Base-by-base conservation (phyloP, 441 rosid genomes). In the Brassica balearica region DNA sequence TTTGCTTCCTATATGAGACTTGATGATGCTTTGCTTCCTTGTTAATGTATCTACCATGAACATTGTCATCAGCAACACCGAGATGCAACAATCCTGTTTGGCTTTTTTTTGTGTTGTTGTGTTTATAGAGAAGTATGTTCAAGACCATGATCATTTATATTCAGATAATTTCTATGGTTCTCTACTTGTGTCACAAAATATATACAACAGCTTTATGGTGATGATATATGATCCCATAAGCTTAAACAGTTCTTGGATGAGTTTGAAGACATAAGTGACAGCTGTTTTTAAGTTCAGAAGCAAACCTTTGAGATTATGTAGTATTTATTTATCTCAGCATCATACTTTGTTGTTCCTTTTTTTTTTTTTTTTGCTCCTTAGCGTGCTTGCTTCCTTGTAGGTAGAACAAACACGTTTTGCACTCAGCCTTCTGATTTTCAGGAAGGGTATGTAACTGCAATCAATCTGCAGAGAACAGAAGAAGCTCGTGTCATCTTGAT, bases 21-120 rank as follows among this genome's bases (percentile, higher is more conserved):
- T 23, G 59, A 65, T 76, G 56, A 69, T 62, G 14, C 74, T 69
- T 29, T 69, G 69, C 10, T 61, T 61, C 12, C 74, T 69, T 69
- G 64, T 48, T 60, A 19, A 12, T 69, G 22, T 59, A 59, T 22
- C 27, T 38, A 4, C 38, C 43, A 6, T 74, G 20, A 62, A 14
- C 70, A 20, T 29, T 14, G 23, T 27, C 25, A 68, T 46, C 36
- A 43, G 6, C 56, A 68, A 68, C 71, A n/a, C 60, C 4, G 43
- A 38, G 43, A 67, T 48, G 36, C 69, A 38, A 41, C 6, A 19
- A 65, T 38, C 9, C 53, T 65, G 17, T 2, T 65, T 65, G 29
- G 9, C 3, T 17, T 38, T 64, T 64, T 29, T 14, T 43, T 34
- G n/a, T 69, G 69, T 29, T 48, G 38, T 77, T 77, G 15, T 63